Percentiles rank a stretch among this genome's conserved stretches.
These are phyloP conservation scores for Cystobasidiaceae sp. DNA, from an alignment of 1,284 basidiomycete species.

Conservation along the genomic window DNA sequence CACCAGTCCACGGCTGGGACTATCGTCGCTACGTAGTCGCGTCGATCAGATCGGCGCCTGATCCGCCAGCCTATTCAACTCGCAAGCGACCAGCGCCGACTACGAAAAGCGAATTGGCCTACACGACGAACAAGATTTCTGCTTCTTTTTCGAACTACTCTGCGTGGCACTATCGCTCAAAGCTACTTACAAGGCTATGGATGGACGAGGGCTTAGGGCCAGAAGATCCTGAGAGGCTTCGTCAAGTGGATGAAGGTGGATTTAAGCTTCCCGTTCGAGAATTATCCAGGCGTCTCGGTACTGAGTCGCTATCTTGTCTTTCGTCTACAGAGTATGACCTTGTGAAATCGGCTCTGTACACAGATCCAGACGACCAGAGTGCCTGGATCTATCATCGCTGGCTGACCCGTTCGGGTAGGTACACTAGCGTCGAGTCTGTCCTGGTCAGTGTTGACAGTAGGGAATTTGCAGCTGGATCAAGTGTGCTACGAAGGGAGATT, in stretches of 20 bases:
- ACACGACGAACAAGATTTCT: conserved; percentile 85
- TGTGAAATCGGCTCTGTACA: conserved; percentile 89
- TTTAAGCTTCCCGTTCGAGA: background rate
- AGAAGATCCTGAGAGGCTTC: conserved; percentile 7
- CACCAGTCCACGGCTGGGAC: conserved; percentile 80
- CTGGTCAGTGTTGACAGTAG: conserved; percentile 46
- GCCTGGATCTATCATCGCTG: conserved; percentile 98
- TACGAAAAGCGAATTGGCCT: conserved; percentile 60
- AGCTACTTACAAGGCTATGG: conserved; percentile 69
- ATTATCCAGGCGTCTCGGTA: background rate
- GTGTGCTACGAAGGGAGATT: conserved; percentile 71
- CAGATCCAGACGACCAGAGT: conserved; percentile 91
- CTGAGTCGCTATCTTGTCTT: background rate
- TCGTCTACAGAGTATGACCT: conserved; percentile 72
- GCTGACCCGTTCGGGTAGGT: conserved; percentile 70
- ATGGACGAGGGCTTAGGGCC: conserved; percentile 47
- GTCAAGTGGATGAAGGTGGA: conserved; percentile 34
- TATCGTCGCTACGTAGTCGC: conserved; percentile 78
- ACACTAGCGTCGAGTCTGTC: background rate
- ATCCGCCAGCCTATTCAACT: conserved; percentile 49
- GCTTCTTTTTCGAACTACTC: conserved; percentile 95
- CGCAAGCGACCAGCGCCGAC: conserved; percentile 30
- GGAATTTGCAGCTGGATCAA: conserved; percentile 50
- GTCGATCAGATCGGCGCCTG: conserved; percentile 56
- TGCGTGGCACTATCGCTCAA: conserved; percentile 96